Percentiles rank a stretch among this genome's conserved stretches.
These are phyloP conservation scores for Calonectria pseudoreteaudii DNA, from an alignment of 2,329 filamentous ascomycete species.

Conservation along the genomic window DNA sequence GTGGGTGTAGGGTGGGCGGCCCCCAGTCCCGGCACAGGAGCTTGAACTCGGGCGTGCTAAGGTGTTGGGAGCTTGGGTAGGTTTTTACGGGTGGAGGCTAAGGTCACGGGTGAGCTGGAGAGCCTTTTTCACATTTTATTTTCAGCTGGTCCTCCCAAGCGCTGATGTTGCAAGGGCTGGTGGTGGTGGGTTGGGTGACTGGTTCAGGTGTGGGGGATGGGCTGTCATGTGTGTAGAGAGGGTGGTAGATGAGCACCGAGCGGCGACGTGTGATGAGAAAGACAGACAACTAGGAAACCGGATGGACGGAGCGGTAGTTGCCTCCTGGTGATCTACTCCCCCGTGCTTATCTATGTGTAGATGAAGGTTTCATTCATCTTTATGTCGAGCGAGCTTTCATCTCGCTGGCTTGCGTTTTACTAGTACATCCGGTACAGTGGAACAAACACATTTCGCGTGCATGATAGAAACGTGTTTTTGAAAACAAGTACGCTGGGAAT, in stretches of 20 bases:
- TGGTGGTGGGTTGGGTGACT: constrained; percentile 19
- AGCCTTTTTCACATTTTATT: neutral
- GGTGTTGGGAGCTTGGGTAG: neutral
- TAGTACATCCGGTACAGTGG: neutral
- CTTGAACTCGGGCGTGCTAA: neutral
- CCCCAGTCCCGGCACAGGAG: neutral
- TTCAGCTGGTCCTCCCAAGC: neutral
- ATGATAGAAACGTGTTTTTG: neutral
- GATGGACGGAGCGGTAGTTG: neutral
- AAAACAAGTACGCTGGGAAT: neutral
- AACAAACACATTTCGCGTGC: neutral
- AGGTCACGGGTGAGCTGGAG: neutral
- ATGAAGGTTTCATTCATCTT: neutral
- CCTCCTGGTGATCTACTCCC: neutral
- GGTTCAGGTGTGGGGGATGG: constrained; percentile 1
- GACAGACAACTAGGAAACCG: neutral
- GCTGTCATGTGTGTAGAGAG: constrained; percentile 7
- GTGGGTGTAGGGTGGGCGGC: constrained; percentile 2
- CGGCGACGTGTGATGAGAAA: neutral
- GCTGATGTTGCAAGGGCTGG: neutral
- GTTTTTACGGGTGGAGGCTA: neutral
- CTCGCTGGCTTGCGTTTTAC: neutral
- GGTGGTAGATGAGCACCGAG: neutral
- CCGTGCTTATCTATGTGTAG: neutral
- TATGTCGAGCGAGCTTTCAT: neutral